These are phyloP conservation scores for Phylloporus rhodoxanthus DNA, from an alignment of 768 basidiomycete species.

Conservation along the genomic window DNA sequence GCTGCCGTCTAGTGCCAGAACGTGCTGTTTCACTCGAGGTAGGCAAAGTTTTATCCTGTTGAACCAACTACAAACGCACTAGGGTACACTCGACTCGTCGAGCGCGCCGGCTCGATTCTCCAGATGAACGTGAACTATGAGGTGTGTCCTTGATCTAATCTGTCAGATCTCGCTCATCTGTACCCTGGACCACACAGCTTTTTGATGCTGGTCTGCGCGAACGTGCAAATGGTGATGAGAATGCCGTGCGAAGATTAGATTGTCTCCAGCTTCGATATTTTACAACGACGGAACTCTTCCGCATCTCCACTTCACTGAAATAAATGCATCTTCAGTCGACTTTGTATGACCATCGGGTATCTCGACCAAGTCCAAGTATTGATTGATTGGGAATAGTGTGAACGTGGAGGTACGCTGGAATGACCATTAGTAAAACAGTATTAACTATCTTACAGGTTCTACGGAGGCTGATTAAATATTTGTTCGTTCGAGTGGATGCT, in stretches of 20 bases:
- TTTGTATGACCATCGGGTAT: conserved; percentile 63
- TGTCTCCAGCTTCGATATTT: conserved; percentile 70
- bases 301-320: conserved; percentile 50
- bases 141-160: conserved; percentile 33
- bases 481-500: conserved; percentile 32
- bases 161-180: background rate
- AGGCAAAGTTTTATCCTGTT: background rate
- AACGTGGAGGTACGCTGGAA: conserved; percentile 54
- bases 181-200: conserved; percentile 49
- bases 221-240: conserved; percentile 34
- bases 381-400: conserved; percentile 77
- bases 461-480: conserved; percentile 51
- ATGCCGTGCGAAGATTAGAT: conserved; percentile 49
- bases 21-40: conserved; percentile 84
- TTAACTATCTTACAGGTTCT: conserved; percentile 33
- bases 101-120: conserved; percentile 71
- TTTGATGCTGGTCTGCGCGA: conserved; percentile 52
- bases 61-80: background rate
- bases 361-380: conserved; percentile 65
- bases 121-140: conserved; percentile 65
- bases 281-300: conserved; percentile 63
- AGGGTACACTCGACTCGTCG: conserved; percentile 76
- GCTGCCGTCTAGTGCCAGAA: conserved; percentile 50
- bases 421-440: background rate
- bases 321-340: background rate